A percentile compares a stretch with the other conserved stretches of the same genome.
Evolutionary conservation across 2,329 filamentous ascomycete genomes (phyloP).

Genomic region (Xylariaceae sp.): DNA sequence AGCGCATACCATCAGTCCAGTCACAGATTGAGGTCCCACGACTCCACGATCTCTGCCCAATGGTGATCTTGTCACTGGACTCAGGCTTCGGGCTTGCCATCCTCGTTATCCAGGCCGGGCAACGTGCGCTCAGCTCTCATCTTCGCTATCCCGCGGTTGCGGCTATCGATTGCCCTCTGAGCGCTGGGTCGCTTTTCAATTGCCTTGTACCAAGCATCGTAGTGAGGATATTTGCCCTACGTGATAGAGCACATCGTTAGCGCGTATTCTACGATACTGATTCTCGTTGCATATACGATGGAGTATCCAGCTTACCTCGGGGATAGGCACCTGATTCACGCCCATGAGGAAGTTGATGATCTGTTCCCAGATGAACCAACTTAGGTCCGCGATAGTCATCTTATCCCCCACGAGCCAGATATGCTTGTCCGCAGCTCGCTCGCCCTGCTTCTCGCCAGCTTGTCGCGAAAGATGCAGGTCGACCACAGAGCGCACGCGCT

Average conservation of each 20-base stretch:
- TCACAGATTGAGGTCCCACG: too few relatives aligned
- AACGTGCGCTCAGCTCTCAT: background rate
- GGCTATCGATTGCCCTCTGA: slow-evolving; percentile 6
- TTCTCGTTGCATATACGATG: too few relatives aligned
- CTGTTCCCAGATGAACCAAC: slow-evolving; percentile 20
- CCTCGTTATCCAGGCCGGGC: background rate
- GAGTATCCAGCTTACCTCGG: slow-evolving; percentile 1
- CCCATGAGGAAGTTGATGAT: slow-evolving; percentile 4
- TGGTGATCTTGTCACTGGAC: too few relatives aligned
- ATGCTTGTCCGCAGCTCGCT: slow-evolving; percentile 14
- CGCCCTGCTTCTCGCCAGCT: slow-evolving; percentile 13
- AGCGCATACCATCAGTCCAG: too few relatives aligned
- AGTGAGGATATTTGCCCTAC: slow-evolving; percentile 16
- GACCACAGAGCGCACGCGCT: slow-evolving; percentile 42
- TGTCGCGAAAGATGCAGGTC: slow-evolving; percentile 31
- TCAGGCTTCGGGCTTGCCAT: too few relatives aligned
- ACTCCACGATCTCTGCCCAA: too few relatives aligned
- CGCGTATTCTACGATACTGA: too few relatives aligned
- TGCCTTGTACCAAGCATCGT: slow-evolving; percentile 16
- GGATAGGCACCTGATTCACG: background rate
- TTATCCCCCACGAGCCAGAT: slow-evolving; percentile 21
- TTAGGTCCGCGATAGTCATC: slow-evolving; percentile 18
- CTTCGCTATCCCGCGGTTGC: slow-evolving; percentile 4
- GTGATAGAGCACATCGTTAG: too few relatives aligned
- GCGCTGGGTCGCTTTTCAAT: slow-evolving; percentile 13